These are phyloP conservation scores for Bipolaris gigantea DNA, from an alignment of 2,329 filamentous ascomycete species.

Conservation along the genomic window DNA sequence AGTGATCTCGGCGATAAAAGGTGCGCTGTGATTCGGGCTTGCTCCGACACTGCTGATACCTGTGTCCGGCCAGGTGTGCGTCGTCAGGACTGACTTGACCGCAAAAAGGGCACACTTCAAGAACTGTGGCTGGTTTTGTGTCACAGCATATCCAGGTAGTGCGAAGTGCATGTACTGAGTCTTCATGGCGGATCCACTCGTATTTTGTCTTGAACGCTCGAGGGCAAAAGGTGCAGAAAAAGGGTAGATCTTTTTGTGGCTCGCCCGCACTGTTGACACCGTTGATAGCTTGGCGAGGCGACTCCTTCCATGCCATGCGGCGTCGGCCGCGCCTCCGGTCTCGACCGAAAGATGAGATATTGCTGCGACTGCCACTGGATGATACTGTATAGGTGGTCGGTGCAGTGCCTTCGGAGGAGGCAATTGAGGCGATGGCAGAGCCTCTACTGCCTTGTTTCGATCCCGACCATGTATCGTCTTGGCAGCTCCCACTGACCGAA, in stretches of 20 bases:
- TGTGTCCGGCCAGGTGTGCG: conserved; percentile 39
- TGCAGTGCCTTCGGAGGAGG: conserved; percentile 39
- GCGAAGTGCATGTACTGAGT: conserved; percentile 43
- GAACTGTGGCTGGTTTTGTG: conserved; percentile 22
- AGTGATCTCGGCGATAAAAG: conserved; percentile 43
- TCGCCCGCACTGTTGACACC: conserved; percentile 37
- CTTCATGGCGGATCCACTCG: conserved; percentile 44
- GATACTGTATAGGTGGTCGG: conserved; percentile 39
- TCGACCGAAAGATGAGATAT: conserved; percentile 41
- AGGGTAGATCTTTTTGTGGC: conserved; percentile 37
- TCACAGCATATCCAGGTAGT: conserved; percentile 45
- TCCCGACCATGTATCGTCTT: conserved; percentile 30
- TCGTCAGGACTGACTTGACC: conserved; percentile 38
- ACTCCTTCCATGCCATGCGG: conserved; percentile 41
- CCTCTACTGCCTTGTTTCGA: conserved; percentile 26
- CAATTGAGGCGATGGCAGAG: conserved; percentile 36
- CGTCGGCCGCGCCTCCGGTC: conserved; percentile 40
- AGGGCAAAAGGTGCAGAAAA: conserved; percentile 44
- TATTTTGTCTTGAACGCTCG: conserved; percentile 44
- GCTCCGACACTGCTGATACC: conserved; percentile 40
- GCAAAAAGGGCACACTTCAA: conserved; percentile 40
- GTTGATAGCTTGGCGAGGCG: conserved; percentile 34
- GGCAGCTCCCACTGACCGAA: conserved; percentile 24
- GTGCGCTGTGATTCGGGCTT: conserved; percentile 43
- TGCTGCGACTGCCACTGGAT: conserved; percentile 37